Evolutionary conservation across 768 basidiomycete genomes (phyloP).

Genomic region (Dacryopinax primogenitus): DNA sequence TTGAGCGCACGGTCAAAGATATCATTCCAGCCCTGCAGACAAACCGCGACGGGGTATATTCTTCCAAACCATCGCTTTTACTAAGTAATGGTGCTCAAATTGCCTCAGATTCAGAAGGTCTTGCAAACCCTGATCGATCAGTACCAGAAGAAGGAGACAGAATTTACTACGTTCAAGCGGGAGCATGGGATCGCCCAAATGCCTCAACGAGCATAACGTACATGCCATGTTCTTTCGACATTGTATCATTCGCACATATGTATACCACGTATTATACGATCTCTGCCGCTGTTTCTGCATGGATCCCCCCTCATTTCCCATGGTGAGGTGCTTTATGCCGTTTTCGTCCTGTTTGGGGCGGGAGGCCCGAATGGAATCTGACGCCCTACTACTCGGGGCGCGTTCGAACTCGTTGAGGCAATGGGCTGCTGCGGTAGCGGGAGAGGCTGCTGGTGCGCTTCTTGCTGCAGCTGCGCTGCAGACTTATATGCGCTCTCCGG

Average conservation of each 20-base stretch:
- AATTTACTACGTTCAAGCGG: conserved; percentile 64
- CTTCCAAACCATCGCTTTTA: conserved; percentile 10
- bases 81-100: neutral
- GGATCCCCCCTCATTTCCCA: neutral
- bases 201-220: neutral
- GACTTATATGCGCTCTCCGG: neutral
- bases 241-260: neutral
- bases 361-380: neutral
- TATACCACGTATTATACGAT: neutral
- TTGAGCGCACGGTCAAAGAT: conserved; percentile 90
- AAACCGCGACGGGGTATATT: conserved; percentile 73
- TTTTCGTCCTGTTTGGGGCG: neutral
- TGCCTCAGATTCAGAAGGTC: conserved; percentile 62
- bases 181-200: conserved; percentile 47
- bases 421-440: neutral
- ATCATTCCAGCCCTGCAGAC: conserved; percentile 81
- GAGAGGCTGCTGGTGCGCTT: neutral
- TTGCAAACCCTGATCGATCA: conserved; percentile 65
- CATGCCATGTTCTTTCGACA: neutral
- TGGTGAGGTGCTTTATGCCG: neutral
- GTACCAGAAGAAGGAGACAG: conserved; percentile 78
- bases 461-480: neutral
- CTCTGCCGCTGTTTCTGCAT: no score
- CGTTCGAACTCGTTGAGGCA: neutral
- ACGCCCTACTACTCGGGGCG: neutral